Percentiles rank a stretch among this genome's conserved stretches.
Evolutionary conservation across 371 early-diverging fungal genomes (phyloP).

Genomic region (Blakeslea trispora): DNA sequence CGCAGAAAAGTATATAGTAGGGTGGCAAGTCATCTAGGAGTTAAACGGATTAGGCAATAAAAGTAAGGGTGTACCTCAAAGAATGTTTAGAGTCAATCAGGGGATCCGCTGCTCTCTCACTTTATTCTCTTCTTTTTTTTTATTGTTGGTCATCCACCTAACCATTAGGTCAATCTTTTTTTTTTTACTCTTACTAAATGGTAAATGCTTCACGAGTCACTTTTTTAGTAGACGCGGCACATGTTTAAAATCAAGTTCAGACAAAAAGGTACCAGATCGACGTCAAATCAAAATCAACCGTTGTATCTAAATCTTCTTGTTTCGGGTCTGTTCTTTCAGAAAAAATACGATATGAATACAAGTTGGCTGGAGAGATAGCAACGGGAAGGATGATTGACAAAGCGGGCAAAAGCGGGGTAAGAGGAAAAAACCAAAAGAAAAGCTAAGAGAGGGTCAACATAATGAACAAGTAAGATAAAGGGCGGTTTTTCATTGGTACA

Average conservation of each 20-base stretch:
- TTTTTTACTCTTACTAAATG: slow-evolving; percentile 15
- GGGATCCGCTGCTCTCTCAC: too few relatives aligned
- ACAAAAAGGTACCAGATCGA: slow-evolving; percentile 17
- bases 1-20: too few relatives aligned
- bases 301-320: too few relatives aligned
- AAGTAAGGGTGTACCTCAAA: slow-evolving; percentile 3
- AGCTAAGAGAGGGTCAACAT: neutral
- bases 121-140: slow-evolving; percentile 1
- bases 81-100: slow-evolving; percentile 7
- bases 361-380: too few relatives aligned
- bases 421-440: neutral
- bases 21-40: neutral
- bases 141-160: neutral
- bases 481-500: slow-evolving; percentile 23
- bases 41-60: too few relatives aligned
- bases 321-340: too few relatives aligned
- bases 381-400: slow-evolving; percentile 26
- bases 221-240: slow-evolving; percentile 13
- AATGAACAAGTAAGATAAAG: neutral
- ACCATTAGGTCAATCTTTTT: slow-evolving; percentile 1
- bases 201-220: slow-evolving; percentile 28
- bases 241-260: slow-evolving; percentile 8
- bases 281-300: slow-evolving; percentile 18
- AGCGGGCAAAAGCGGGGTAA: slow-evolving; percentile 33
- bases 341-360: too few relatives aligned